Conservation (phyloP, 2,329 filamentous ascomycete genomes). For the Plectosphaerella sp. region DNA sequence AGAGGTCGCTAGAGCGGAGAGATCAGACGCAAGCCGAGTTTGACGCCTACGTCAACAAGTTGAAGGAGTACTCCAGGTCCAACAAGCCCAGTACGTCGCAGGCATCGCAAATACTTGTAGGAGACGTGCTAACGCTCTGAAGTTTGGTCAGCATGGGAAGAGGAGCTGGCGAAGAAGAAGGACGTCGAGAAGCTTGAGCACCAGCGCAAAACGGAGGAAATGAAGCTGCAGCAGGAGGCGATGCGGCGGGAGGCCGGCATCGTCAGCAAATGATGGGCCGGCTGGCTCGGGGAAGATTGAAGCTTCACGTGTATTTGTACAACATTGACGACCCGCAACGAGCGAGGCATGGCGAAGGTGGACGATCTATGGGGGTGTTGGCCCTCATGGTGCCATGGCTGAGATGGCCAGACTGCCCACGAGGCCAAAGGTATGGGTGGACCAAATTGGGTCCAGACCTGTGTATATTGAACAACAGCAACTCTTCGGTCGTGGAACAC, state of each 20-base stretch:
- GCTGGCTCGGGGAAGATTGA: not conserved
- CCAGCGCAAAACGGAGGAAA: conserved; percentile 33
- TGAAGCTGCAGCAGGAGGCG: conserved; percentile 39
- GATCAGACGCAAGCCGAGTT: conserved; percentile 78
- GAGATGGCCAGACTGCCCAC: too few relatives aligned
- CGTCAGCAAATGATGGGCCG: not conserved
- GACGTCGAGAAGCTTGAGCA: conserved; percentile 28
- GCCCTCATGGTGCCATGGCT: too few relatives aligned
- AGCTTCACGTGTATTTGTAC: too few relatives aligned
- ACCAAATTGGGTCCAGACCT: too few relatives aligned
- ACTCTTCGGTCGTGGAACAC: too few relatives aligned
- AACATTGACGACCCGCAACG: too few relatives aligned
- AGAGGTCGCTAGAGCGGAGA: conserved; percentile 75
- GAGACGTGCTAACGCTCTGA: not conserved
- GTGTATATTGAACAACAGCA: too few relatives aligned
- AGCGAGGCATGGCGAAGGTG: too few relatives aligned
- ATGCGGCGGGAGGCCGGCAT: conserved; percentile 43
- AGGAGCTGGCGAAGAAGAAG: conserved; percentile 38
- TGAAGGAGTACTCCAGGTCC: conserved; percentile 88
- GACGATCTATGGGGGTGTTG: too few relatives aligned
- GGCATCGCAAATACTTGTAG: not conserved
- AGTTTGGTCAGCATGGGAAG: conserved; percentile 50
- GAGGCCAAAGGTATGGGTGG: too few relatives aligned
- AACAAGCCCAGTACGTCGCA: conserved; percentile 76
- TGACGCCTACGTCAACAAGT: conserved; percentile 74